Evolutionary conservation across 2,329 filamentous ascomycete species (phyloP).

Genomic region (Fusarium caatingaense): DNA sequence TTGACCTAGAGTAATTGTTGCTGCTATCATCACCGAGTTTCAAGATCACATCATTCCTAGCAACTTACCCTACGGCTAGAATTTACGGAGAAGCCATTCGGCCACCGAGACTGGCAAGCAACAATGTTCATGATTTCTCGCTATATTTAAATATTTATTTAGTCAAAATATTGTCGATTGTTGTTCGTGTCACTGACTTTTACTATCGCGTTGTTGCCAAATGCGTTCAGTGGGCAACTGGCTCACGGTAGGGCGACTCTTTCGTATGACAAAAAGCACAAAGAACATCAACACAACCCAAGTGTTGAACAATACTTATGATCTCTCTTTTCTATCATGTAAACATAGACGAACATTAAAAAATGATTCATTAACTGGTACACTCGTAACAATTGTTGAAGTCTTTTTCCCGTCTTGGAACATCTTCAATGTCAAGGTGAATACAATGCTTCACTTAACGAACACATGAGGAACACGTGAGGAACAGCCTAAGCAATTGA

Average conservation of each 20-base stretch:
- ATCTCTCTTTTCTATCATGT: too few species aligned
- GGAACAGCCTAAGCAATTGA: neutral
- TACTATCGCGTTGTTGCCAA: neutral
- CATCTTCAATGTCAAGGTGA: neutral
- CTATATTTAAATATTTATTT: neutral
- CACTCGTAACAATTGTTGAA: neutral
- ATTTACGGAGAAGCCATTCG: neutral
- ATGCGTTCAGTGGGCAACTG: neutral
- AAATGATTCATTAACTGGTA: neutral
- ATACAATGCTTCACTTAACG: neutral
- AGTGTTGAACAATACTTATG: neutral
- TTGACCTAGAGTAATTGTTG: accelerated
- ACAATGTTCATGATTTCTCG: neutral
- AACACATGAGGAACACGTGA: neutral
- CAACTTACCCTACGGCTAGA: neutral
- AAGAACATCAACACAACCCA: neutral
- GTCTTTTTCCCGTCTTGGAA: neutral
- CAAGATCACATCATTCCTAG: neutral
- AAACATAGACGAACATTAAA: accelerated
- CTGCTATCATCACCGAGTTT: neutral
- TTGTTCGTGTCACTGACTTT: neutral
- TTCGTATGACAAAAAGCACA: neutral
- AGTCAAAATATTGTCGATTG: neutral
- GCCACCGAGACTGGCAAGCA: neutral
- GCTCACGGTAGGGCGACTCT: neutral